A percentile compares a stretch with the other conserved stretches of the same genome.
These are phyloP conservation scores for Camelina neglecta DNA, from an alignment of 345 rosid genomes.

Conservation along the genomic window DNA sequence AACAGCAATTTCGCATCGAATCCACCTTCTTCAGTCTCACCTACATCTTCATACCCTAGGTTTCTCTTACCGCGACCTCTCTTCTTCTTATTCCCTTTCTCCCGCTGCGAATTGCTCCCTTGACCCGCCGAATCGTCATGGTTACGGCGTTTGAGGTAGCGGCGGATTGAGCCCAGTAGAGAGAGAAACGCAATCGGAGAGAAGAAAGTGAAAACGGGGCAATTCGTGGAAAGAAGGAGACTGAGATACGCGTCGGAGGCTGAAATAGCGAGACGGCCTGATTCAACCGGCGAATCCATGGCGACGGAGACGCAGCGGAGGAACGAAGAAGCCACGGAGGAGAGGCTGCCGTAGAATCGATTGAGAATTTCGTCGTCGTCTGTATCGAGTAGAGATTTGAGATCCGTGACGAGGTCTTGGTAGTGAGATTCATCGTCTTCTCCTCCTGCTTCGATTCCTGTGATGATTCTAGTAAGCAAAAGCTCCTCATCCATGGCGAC, in stretches of 20 bases:
- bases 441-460: slow-evolving; percentile 40
- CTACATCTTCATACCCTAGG: slow-evolving; percentile 37
- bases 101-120: slow-evolving; percentile 33
- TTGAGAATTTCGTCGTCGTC: slow-evolving; percentile 54
- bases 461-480: slow-evolving; percentile 39
- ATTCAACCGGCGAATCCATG: slow-evolving; percentile 62
- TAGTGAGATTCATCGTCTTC: slow-evolving; percentile 37
- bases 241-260: slow-evolving; percentile 68
- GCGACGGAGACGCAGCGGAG: slow-evolving; percentile 56
- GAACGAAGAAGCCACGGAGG: slow-evolving; percentile 58
- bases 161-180: slow-evolving; percentile 73
- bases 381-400: slow-evolving; percentile 54
- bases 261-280: slow-evolving; percentile 49
- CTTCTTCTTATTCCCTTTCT: slow-evolving; percentile 44
- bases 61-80: slow-evolving; percentile 41
- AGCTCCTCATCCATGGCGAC: slow-evolving; percentile 44
- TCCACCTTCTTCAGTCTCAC: slow-evolving; percentile 45
- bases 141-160: slow-evolving; percentile 56
- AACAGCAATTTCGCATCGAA: slow-evolving; percentile 52
- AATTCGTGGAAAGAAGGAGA: slow-evolving; percentile 64
- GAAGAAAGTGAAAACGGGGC: slow-evolving; percentile 81
- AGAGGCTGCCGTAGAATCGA: slow-evolving; percentile 57
- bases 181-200: slow-evolving; percentile 75
- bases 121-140: slow-evolving; percentile 27
- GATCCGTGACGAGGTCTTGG: slow-evolving; percentile 50